Conservation (phyloP, 176 grass and related monocot species). For the Avena insularis region DNA sequence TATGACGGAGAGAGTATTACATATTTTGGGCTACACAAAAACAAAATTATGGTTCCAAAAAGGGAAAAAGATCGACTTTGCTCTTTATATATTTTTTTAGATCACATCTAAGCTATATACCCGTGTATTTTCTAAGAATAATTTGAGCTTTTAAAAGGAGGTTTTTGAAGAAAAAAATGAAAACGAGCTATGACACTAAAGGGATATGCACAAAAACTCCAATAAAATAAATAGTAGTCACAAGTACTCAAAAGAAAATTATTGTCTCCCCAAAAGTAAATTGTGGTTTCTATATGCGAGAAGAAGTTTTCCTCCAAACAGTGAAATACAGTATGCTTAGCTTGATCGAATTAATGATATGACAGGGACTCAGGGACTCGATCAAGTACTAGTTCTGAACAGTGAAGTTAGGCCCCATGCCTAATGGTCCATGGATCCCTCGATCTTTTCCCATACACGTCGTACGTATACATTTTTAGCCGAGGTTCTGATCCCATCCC, state of each 20-base stretch:
- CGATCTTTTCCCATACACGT: not conserved
- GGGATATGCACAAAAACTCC: not conserved
- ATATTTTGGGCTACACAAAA: too few species aligned
- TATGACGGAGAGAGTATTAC: too few species aligned
- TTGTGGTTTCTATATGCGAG: not conserved
- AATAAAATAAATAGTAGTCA: not conserved
- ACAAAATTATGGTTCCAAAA: too few species aligned
- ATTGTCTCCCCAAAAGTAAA: not conserved
- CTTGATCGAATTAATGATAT: not conserved
- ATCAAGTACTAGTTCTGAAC: slow-evolving; percentile 22
- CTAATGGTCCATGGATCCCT: not conserved
- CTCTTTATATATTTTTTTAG: too few species aligned
- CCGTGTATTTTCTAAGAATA: too few species aligned
- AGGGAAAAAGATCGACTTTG: too few species aligned
- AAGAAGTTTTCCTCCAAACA: slow-evolving; percentile 1
- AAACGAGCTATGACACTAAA: too few species aligned
- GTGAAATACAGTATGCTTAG: not conserved
- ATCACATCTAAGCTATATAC: too few species aligned
- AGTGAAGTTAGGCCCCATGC: slow-evolving; percentile 12
- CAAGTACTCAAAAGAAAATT: not conserved
- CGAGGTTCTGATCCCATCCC: too few species aligned
- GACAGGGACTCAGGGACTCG: not conserved
- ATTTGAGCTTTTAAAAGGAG: too few species aligned
- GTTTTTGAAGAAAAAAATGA: too few species aligned
- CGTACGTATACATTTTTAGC: too few species aligned